A percentile compares a stretch with the other conserved stretches of the same genome.
Evolutionary conservation across 1,284 basidiomycete genomes (phyloP).

Genomic region (Tilletia walkeri): DNA sequence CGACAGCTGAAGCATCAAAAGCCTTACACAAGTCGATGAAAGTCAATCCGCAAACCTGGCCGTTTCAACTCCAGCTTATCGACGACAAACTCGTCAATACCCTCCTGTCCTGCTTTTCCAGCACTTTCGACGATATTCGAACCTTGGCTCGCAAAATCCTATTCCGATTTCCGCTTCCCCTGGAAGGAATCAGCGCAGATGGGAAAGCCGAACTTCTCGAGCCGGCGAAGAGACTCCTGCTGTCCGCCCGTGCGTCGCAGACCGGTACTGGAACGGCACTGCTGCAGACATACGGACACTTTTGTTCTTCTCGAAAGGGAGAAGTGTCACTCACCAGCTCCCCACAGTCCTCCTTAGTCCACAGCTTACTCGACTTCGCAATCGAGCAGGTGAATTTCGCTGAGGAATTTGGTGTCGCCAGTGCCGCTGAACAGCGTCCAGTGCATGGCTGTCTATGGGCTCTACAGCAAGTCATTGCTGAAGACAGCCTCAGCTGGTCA

Average conservation of each 20-base stretch:
- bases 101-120: slow-evolving; percentile 39
- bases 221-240: slow-evolving; percentile 33
- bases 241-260: slow-evolving; percentile 14
- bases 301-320: not conserved
- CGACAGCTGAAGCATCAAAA: slow-evolving; percentile 19
- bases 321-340: not conserved
- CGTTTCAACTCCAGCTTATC: slow-evolving; percentile 31
- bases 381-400: slow-evolving; percentile 37
- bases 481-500: not conserved
- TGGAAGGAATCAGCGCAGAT: slow-evolving; percentile 24
- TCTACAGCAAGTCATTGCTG: slow-evolving; percentile 49
- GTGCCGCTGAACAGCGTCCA: slow-evolving; percentile 44
- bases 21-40: slow-evolving; percentile 4
- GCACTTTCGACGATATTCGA: slow-evolving; percentile 48
- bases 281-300: not conserved
- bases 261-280: not conserved
- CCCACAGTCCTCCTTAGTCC: slow-evolving; percentile 29
- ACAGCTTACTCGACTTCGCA: slow-evolving; percentile 46
- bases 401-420: slow-evolving; percentile 35
- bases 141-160: slow-evolving; percentile 34
- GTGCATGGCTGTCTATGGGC: slow-evolving; percentile 55
- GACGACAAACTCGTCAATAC: slow-evolving; percentile 32
- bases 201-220: slow-evolving; percentile 25
- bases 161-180: slow-evolving; percentile 35
- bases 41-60: slow-evolving; percentile 22